Evolutionary conservation across 2,329 filamentous ascomycete genomes (phyloP).

Genomic region (Epichloe coenophiala): DNA sequence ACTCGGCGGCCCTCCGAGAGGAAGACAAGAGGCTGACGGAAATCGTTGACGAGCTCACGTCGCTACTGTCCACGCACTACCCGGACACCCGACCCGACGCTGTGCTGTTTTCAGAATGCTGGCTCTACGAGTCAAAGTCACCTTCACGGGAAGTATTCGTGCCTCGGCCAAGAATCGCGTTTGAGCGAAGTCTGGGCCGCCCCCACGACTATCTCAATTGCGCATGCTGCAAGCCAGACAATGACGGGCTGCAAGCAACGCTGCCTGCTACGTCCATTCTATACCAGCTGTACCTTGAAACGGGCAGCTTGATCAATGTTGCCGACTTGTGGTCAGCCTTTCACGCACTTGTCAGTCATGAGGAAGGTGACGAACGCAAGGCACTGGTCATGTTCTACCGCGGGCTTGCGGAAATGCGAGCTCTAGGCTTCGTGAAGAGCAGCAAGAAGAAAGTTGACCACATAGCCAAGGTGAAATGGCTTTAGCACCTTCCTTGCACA

Average conservation of each 20-base stretch:
- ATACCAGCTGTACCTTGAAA: conserved; percentile 69
- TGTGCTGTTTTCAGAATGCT: conserved; percentile 55
- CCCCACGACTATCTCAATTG: conserved; percentile 71
- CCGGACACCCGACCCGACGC: conserved; percentile 18
- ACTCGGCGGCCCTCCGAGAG: conserved; percentile 56
- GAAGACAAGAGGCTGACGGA: conserved; percentile 58
- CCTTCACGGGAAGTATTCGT: conserved; percentile 64
- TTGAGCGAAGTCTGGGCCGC: conserved; percentile 57
- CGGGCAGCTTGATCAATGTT: conserved; percentile 63
- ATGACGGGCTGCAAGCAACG: conserved; percentile 40
- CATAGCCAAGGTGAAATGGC: conserved; percentile 76
- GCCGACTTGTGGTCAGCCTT: conserved; percentile 72
- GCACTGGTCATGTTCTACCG: conserved; percentile 70
- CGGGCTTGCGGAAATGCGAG: conserved; percentile 69
- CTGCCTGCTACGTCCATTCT: conserved; percentile 60
- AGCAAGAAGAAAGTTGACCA: conserved; percentile 91
- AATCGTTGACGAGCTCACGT: conserved; percentile 39
- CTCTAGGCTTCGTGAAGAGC: conserved; percentile 74
- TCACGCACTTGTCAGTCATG: conserved; percentile 40
- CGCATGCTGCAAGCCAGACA: conserved; percentile 45
- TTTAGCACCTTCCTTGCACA: conserved; percentile 24
- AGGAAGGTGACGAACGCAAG: conserved; percentile 38
- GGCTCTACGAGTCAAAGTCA: conserved; percentile 59
- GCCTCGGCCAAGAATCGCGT: conserved; percentile 53
- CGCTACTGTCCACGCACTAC: conserved; percentile 14